Evolutionary conservation across 2,329 filamentous ascomycete genomes (phyloP).

Genomic region (Sarocladium oryzae): DNA sequence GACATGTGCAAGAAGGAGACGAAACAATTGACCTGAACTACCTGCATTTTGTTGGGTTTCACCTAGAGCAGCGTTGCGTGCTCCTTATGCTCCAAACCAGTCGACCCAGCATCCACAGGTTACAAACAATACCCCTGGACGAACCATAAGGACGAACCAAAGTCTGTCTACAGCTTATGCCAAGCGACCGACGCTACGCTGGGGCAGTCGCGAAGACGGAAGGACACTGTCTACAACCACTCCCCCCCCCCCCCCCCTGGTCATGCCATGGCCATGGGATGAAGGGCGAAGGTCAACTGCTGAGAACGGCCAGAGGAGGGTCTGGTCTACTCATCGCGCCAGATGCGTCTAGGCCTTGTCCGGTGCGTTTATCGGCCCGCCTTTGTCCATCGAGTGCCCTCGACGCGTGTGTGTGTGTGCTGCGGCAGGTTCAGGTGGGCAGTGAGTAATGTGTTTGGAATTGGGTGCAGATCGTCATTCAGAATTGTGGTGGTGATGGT

Average conservation of each 20-base stretch:
- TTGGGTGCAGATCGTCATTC: not conserved
- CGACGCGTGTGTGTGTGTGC: not conserved
- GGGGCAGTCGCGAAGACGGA: not conserved
- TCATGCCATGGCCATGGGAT: not conserved
- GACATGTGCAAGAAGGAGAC: no score
- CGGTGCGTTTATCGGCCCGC: slow-evolving; percentile 3
- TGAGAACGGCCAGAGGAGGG: not conserved
- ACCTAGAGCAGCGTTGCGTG: not conserved
- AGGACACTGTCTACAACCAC: no score
- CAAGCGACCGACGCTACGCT: not conserved
- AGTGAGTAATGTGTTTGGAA: not conserved
- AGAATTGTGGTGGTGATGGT: not conserved
- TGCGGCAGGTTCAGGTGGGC: not conserved
- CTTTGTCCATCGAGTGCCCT: not conserved
- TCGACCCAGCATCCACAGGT: not conserved
- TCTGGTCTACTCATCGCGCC: not conserved
- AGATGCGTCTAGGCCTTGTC: slow-evolving; percentile 1
- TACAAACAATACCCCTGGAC: not conserved
- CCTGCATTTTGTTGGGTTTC: not conserved
- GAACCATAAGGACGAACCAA: not conserved
- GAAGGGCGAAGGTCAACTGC: not conserved
- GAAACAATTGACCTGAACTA: no score
- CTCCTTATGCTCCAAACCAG: not conserved
- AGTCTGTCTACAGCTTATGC: not conserved
- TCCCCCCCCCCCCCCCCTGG: no score